Conservation (phyloP, 1,284 basidiomycete species). For the Cutaneotrichosporon sp. region DNA sequence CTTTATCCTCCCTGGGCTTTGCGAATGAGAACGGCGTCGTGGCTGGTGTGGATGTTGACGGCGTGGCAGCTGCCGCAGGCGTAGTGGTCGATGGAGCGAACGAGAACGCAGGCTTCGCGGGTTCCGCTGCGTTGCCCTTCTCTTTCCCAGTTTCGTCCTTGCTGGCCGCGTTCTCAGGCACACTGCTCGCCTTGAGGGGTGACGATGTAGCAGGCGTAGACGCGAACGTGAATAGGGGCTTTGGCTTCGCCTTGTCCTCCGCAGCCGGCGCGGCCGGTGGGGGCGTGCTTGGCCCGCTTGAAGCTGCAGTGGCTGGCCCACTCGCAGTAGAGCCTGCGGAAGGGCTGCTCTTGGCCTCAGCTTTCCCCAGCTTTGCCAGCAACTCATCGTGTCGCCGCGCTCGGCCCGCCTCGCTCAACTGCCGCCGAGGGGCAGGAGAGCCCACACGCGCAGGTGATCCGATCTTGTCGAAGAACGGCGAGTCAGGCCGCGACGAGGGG, state of each 20-base stretch:
- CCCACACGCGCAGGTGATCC: slow-evolving; percentile 4
- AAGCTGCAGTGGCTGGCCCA: neutral
- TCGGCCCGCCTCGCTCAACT: slow-evolving; percentile 13
- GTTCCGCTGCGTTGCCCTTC: neutral
- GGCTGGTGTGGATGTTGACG: too few species aligned
- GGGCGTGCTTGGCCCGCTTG: neutral
- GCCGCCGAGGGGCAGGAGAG: slow-evolving; percentile 10
- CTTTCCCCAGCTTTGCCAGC: slow-evolving; percentile 12
- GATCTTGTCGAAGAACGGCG: slow-evolving; percentile 10
- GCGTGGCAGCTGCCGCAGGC: too few species aligned
- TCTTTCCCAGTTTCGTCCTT: neutral
- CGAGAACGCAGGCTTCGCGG: slow-evolving; percentile 3
- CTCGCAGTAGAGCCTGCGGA: neutral
- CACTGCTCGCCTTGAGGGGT: neutral
- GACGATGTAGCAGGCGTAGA: neutral
- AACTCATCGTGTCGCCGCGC: slow-evolving; percentile 19
- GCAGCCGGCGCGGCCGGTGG: neutral
- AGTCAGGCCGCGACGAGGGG: slow-evolving; percentile 6
- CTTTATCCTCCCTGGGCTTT: neutral
- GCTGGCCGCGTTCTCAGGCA: neutral
- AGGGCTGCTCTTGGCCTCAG: neutral
- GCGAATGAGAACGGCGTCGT: slow-evolving; percentile 4
- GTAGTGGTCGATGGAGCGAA: too few species aligned
- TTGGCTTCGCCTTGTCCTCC: neutral
- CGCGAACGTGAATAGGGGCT: neutral